phyloP scores from a whole-genome alignment of 2,329 filamentous ascomycete genomes.

The Pezicula carpinea region DNA sequence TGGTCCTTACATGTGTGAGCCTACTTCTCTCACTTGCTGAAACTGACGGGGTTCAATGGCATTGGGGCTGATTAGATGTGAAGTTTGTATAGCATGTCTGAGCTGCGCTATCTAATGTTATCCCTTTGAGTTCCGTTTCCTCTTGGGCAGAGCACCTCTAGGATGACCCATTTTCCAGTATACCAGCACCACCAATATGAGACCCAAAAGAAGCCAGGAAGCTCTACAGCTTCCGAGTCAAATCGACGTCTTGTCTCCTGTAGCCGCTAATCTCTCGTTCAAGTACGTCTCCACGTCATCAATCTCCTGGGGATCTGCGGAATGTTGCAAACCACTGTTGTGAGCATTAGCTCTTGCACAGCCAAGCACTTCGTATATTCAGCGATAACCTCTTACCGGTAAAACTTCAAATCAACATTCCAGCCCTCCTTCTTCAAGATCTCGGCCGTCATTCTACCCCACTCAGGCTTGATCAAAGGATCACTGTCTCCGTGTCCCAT shows the following conservation, averaged over 20 bases:
- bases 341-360: constrained; percentile 16
- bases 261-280: constrained; percentile 38
- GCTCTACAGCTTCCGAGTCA: constrained; percentile 15
- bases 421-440: constrained; percentile 65
- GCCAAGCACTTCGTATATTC: too few species aligned
- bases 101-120: too few species aligned
- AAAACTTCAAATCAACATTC: constrained; percentile 71
- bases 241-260: constrained; percentile 28
- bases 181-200: not conserved
- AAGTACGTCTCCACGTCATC: constrained; percentile 69
- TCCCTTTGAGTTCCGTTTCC: too few species aligned
- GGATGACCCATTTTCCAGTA: not conserved
- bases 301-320: constrained; percentile 72
- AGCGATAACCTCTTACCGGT: too few species aligned
- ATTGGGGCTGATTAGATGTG: too few species aligned
- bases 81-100: too few species aligned
- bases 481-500: constrained; percentile 85
- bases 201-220: not conserved
- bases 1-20: too few species aligned
- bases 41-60: too few species aligned
- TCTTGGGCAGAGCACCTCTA: too few species aligned
- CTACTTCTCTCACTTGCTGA: too few species aligned
- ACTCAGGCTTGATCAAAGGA: constrained; percentile 62
- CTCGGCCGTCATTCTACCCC: constrained; percentile 64
- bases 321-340: constrained; percentile 65